Evolutionary conservation across 1,284 basidiomycete genomes (phyloP).

Genomic region (Cryptococcus maquisensis): DNA sequence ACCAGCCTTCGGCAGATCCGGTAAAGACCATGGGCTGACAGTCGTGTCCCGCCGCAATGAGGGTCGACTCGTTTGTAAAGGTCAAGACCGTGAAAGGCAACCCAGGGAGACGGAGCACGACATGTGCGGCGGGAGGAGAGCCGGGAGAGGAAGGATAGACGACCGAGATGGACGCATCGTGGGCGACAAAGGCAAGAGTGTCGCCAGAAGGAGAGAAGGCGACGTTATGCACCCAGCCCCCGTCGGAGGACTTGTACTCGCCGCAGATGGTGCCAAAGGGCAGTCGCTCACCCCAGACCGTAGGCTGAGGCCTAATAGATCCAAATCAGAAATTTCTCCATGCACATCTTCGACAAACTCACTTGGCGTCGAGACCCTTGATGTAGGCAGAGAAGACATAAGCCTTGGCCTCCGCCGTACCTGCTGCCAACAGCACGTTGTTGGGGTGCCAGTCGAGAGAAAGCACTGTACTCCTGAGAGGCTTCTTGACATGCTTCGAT

Average conservation of each 20-base stretch:
- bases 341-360: constrained; percentile 29
- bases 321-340: neutral
- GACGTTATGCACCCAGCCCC: constrained; percentile 96
- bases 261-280: constrained; percentile 98
- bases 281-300: constrained; percentile 94
- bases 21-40: constrained; percentile 89
- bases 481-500: constrained; percentile 95
- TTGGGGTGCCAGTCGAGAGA: constrained; percentile 97
- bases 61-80: constrained; percentile 73
- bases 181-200: constrained; percentile 84
- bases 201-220: constrained; percentile 95
- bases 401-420: constrained; percentile 91
- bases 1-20: constrained; percentile 69
- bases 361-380: constrained; percentile 96
- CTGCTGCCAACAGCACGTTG: constrained; percentile 89
- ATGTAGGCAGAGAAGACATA: constrained; percentile 98
- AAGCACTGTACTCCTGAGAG: constrained; percentile 86
- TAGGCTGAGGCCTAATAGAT: constrained; percentile 67
- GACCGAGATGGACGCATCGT: constrained; percentile 83
- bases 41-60: constrained; percentile 94
- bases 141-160: constrained; percentile 74
- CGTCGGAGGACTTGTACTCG: constrained; percentile 79
- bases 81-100: constrained; percentile 77
- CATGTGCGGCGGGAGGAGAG: constrained; percentile 53
- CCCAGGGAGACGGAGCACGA: constrained; percentile 68